Base-by-base conservation (phyloP, 78 protist species). In the Thecamonas trahens region DNA sequence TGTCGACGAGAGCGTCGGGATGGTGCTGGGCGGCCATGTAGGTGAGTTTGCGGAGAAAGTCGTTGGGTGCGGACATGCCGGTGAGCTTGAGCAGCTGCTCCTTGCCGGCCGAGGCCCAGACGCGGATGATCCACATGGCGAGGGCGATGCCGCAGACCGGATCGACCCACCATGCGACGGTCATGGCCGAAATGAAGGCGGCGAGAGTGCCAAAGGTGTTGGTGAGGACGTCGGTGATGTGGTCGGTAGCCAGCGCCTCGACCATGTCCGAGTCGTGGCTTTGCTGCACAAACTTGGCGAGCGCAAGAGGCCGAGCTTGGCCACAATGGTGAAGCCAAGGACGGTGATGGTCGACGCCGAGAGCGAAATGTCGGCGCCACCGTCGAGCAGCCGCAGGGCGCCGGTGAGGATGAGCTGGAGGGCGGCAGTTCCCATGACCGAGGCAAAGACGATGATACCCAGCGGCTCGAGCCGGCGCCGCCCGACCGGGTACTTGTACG, bases 71-170 rank as follows among this genome's bases (percentile, higher is more conserved):
- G 0, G 73, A 34, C 20, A 0, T 1, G 22, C 88, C 88, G 18
- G 63, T n/a, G 15, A 83, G 47, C 37, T 7, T 42, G 22, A 17
- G 3, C 26, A 77, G 26, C 18, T 64, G 63, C 66, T 76, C 74
- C 4, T 4, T 1, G 17, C 52, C 39, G 13, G 71, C 66, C 20
- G 18, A 11, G 22, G 24, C 66, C 88, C 88, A 83, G 34, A 1
- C 67, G 61, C 11, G 0, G 34, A 76, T 35, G 44, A 75, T 77
- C 63, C 40, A 69, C 22, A 60, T 2, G 15, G 88, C 54, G 50
- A 77, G 45, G 26, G 66, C n/a, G 38, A 71, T 83, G 54, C 84
- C 71, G 54, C 71, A 83, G 53, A 72, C n/a, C 14, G 88, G 83
- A 64, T 83, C 88, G 42, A 83, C 5, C 67, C 31, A 53, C 53